Evolutionary conservation across 1,284 basidiomycete species (phyloP), one percentile per base, ranked within the genome.

Genomic region (Ustanciosporium gigantosporum): DNA sequence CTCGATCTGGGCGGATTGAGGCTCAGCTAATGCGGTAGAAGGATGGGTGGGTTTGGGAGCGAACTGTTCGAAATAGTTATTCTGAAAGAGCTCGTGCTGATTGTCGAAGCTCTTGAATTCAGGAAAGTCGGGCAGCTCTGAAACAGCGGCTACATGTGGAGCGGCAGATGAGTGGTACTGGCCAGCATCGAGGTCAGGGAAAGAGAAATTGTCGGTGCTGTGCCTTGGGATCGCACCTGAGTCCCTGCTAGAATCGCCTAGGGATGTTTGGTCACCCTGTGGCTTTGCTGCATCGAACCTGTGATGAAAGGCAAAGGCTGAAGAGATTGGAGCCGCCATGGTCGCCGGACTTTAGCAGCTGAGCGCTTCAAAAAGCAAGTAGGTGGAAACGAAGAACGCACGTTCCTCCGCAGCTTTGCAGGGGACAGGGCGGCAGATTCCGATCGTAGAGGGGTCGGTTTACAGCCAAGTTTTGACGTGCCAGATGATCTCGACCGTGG

Each of bases 1-100:
- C 32, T 62, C 52, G 41, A 62, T 52, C 34, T 45, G 59, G 13
- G 59, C 59, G 5, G 59, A 62, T 25, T 62, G 52, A 4, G 59
- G 59, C 22, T 62, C 45, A 16, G 56, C 43, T 29, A 51, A 22
- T 5, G 59, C 59, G 21, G 52, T 49, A 3, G 46, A 39, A 34
- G 48, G 36, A 13, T 21, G 36, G 9, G 41, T 46, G 14, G 44
- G 40, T 19, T 51, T 49, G 37, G 52, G 41, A 0, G 59, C 39
- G 31, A 56, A 62, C 29, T 64, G 60, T 32, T 56, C 44, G 35
- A 57, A 64, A 20, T 52, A 43, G 38, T 50, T 55, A 44, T 20
- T 47, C 25, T 41, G 35, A 35, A 58, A 52, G 29, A 64, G 40
- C 4, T 53, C 42, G 14, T 41, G 35, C 8, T 45, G 31, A 23